phyloP scores from a whole-genome alignment of 2,329 filamentous ascomycete species.

The Venturia effusa region DNA sequence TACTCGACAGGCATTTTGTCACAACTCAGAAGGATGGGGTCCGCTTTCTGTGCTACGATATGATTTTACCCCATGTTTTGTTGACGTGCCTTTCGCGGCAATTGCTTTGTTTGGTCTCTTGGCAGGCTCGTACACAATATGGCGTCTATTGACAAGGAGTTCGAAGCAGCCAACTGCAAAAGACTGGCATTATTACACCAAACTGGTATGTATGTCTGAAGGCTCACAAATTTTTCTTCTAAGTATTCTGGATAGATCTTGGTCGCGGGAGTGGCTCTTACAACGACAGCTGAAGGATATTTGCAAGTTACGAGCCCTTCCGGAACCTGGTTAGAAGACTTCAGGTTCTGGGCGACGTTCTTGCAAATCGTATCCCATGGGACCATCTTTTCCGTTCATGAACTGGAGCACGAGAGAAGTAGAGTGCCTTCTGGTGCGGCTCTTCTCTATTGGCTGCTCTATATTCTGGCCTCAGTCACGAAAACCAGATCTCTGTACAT shows the following conservation, averaged over 20 bases:
- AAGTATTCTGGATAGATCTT: background rate
- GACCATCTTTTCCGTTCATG: conserved; percentile 3
- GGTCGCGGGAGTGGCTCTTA: conserved; percentile 3
- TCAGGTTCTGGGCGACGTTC: conserved; percentile 9
- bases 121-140: conserved; percentile 2
- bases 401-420: conserved; percentile 9
- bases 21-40: conserved; percentile 11
- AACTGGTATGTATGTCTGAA: conserved; percentile 6
- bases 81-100: conserved; percentile 2
- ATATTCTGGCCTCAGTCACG: background rate
- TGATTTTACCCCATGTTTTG: conserved; percentile 10
- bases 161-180: conserved; percentile 8
- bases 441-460: conserved; percentile 10
- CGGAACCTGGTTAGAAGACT: conserved; percentile 1
- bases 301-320: background rate
- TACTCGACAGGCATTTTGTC: conserved; percentile 1
- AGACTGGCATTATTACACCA: conserved; percentile 11
- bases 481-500: conserved; percentile 11
- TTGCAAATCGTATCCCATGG: conserved; percentile 6
- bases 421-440: conserved; percentile 3
- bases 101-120: conserved; percentile 5
- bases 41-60: background rate
- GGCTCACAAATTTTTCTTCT: background rate
- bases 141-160: background rate
- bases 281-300: conserved; percentile 2